Evolutionary conservation across 2,329 filamentous ascomycete species (phyloP), one percentile per base, ranked within the genome.

Genomic region (Cladosporium halotolerans): DNA sequence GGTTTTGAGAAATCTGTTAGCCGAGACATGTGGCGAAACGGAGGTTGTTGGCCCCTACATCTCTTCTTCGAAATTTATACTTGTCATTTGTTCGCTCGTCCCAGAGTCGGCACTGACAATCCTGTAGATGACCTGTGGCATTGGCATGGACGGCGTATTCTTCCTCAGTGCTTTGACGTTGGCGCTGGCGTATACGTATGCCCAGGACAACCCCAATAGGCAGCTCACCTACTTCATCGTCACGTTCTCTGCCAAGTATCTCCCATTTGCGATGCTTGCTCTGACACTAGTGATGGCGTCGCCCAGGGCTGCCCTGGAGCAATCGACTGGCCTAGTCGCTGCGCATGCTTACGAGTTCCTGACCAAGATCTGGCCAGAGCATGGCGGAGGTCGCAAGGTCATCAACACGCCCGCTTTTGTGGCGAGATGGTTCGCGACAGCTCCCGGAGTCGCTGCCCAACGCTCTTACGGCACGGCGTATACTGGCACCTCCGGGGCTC

Each of bases 281-380:
- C 73, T 89, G 63, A 86, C 85, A 9, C 77, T 95, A 18, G 73
- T 97, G 50, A 81, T 87, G 66, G 76, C 72, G 4, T 84, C 85
- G 9, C 76, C 77, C 34, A 60, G 69, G 3, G 72, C 72, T 14
- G 79, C 87, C 9, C 66, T 87, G 53, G 64, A 84, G 3, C 84
- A 95, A 65, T 70, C 82, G 4, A 88, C 82, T 33, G 93, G 93
- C n/a, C 77, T 99, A 9, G 59, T 95, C 41, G 88, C 91, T 10
- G 91, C 91, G 4, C 93, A 99, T 68, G 65, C 93, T 16, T 95
- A 89, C 71, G 88, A 97, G 68, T 99, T 97, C 66, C 70, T 96
- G 46, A 89, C 88, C 2, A 81, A 88, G 45, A 79, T 96, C 40
- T 97, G 90, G 77, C 93, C 93, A 4, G 83, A 88, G 52, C 93